Percentiles rank a stretch among this genome's conserved stretches.
phyloP scores from a whole-genome alignment of 805 yeast species.

The Kuraishia floccosa region DNA sequence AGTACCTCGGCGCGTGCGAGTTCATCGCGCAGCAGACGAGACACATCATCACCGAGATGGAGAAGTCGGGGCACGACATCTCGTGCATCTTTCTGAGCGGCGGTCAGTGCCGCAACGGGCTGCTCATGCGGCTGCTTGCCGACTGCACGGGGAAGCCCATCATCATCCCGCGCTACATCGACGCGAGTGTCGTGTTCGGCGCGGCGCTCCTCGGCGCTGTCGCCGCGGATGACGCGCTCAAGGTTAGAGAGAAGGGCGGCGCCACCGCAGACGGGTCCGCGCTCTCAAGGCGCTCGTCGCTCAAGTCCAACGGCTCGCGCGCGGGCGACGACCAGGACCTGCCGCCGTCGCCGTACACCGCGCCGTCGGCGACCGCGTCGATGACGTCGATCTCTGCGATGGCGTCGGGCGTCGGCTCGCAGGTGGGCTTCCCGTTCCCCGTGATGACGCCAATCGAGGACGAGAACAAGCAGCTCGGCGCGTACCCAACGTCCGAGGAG shows the following conservation, averaged over 20 bases:
- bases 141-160: conserved; percentile 90
- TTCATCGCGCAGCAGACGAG: conserved; percentile 96
- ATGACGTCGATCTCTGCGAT: conserved; percentile 44
- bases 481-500: conserved; percentile 4
- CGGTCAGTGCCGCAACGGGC: conserved; percentile 90
- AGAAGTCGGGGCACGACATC: conserved; percentile 65
- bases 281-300: conserved; percentile 16
- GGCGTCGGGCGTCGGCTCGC: conserved; percentile 21
- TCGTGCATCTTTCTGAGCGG: conserved; percentile 82
- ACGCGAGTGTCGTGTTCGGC: conserved; percentile 95
- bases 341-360: conserved; percentile 63
- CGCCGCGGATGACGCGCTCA: conserved; percentile 62
- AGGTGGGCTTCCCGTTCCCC: conserved; percentile 36
- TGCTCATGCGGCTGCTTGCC: conserved; percentile 82
- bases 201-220: conserved; percentile 92
- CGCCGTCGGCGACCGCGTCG: conserved; percentile 70
- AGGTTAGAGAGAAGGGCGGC: conserved; percentile 8
- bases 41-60: conserved; percentile 85
- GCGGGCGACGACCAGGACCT: conserved; percentile 10
- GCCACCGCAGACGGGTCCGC: conserved; percentile 5
- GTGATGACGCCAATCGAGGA: conserved; percentile 25
- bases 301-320: conserved; percentile 6
- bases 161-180: conserved; percentile 88
- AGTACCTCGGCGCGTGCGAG: conserved; percentile 90
- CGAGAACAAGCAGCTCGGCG: conserved; percentile 20